Evolutionary conservation across 2,329 filamentous ascomycete species (phyloP), one percentile per base, ranked within the genome.

Genomic region (Scleromitrula shiraiana): DNA sequence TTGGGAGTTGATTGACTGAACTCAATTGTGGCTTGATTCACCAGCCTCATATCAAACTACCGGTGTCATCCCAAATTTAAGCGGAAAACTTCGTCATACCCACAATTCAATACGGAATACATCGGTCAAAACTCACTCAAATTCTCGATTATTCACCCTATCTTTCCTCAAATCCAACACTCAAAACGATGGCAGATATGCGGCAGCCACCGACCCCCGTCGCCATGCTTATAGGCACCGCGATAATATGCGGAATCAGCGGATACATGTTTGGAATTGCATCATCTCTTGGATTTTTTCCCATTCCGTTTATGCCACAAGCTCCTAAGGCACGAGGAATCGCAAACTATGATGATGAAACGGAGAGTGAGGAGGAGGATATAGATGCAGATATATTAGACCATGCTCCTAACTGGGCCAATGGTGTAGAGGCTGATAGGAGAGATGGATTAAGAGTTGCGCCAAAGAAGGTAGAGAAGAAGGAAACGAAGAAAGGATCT

Each of bases 241-340:
- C 82, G 55, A 76, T 94, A 53, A 70, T 91, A 49, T 78, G 83
- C 53, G 81, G 86, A 56, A 65, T 93, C 46, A 77, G 80, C 1
- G 90, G 90, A 59, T 95, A 91, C 68, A 79, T 89, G 49, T 75
- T 96, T 17, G 89, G 88, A 54, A 70, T 95, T 50, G 80, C 75
- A 15, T 74, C 78, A 17, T 78, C 77, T 30, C 76, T 95, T 12
- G 88, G 87, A 53, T 70, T 95, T 51, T 89, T 89, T 68, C 75
- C 81, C 15, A 76, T 77, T 5, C 63, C 62, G 3, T 64, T 64
- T 46, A 50, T 50, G 33, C 42, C 56, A 7, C 53, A 53, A 42
- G 35, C 50, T 3, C 52, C 74, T 67, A 49, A 57, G 65, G 78
- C 36, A 12, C 50, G 53, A 9, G 58, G 59, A 15, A 83, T 73